Conservation (phyloP, 441 rosid genomes). For the Adansonia rubrostipa region DNA sequence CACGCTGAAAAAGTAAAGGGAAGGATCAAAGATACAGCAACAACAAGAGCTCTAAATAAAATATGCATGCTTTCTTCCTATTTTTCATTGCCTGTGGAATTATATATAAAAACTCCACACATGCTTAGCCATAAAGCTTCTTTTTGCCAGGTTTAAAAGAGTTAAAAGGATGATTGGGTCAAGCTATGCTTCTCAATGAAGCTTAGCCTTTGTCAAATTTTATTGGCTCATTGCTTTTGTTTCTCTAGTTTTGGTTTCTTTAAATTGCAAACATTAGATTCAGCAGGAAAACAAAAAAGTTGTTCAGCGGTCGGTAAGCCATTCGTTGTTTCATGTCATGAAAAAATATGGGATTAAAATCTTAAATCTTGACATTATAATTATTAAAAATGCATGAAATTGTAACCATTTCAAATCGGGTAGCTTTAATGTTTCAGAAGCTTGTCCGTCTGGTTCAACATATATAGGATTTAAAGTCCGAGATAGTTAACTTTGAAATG, state of each 20-base stretch:
- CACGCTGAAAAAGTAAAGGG: no score
- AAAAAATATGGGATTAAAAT: no score
- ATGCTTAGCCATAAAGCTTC: background rate
- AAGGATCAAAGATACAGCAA: background rate
- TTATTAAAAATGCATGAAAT: no score
- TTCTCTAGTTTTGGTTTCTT: background rate
- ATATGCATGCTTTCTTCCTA: background rate
- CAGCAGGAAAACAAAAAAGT: no score
- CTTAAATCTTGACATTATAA: no score
- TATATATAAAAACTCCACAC: background rate
- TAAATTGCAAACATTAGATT: background rate
- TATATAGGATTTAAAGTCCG: no score
- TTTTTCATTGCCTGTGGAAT: background rate
- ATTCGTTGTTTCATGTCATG: no score
- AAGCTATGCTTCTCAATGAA: background rate
- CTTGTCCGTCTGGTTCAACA: no score
- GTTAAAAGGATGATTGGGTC: background rate
- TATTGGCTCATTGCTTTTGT: background rate
- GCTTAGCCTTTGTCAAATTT: background rate
- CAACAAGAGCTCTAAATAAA: background rate
- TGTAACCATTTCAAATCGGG: no score
- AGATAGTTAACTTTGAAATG: no score
- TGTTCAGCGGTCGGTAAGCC: no score
- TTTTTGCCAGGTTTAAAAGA: background rate
- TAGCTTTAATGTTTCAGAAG: no score